These are phyloP conservation scores for Ophiostoma ips DNA, from an alignment of 2,329 filamentous ascomycete species.

Conservation along the genomic window DNA sequence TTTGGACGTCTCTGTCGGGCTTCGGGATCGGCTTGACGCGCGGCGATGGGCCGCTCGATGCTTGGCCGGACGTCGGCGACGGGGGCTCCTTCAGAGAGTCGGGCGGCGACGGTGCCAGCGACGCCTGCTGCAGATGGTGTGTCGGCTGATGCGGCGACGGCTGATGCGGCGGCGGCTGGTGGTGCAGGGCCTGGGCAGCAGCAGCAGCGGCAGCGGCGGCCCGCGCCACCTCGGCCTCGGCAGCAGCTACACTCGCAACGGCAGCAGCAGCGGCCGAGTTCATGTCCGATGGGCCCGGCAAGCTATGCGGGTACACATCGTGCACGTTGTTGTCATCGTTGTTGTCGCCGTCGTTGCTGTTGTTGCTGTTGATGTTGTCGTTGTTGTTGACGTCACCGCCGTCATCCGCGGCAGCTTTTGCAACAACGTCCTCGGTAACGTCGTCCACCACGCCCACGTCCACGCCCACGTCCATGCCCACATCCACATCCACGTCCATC, in stretches of 20 bases:
- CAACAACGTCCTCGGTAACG: too few species aligned
- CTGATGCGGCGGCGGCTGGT: not conserved
- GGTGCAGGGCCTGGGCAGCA: not conserved
- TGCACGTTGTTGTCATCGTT: constrained; percentile 1
- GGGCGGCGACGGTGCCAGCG: constrained; percentile 8
- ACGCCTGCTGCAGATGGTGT: not conserved
- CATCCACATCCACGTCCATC: not conserved
- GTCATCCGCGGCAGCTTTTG: too few species aligned
- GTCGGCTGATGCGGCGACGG: too few species aligned
- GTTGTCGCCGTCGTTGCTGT: not conserved
- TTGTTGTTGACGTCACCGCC: too few species aligned
- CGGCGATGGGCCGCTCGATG: not conserved
- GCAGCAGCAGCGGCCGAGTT: constrained; percentile 10
- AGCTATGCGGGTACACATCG: not conserved
- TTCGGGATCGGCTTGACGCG: constrained; percentile 43
- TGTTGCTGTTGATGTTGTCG: too few species aligned
- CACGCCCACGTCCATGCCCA: too few species aligned
- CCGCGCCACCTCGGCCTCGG: constrained; percentile 3
- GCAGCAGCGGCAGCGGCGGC: not conserved
- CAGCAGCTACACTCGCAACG: constrained; percentile 4
- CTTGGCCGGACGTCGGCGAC: constrained; percentile 14
- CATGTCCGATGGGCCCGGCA: not conserved
- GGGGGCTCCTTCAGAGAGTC: constrained; percentile 17
- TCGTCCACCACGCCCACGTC: too few species aligned
- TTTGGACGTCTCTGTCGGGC: constrained; percentile 41